A percentile compares a stretch with the other conserved stretches of the same genome.
Evolutionary conservation across 208 protist species (phyloP).

Genomic region (Phytomonas sp.): DNA sequence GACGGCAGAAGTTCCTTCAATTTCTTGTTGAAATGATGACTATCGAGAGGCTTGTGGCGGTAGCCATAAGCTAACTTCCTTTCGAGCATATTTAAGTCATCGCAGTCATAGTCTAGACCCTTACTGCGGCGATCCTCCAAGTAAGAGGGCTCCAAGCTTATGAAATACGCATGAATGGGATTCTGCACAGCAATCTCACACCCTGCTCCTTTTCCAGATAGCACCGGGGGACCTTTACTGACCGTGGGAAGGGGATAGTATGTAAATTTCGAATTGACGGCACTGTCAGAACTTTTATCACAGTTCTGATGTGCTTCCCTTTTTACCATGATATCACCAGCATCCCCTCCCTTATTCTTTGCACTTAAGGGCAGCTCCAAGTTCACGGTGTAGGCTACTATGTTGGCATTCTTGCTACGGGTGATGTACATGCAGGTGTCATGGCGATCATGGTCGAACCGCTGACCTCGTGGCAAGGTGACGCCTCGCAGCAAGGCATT

Average conservation of each 20-base stretch:
- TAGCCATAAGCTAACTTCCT: conserved; percentile 72
- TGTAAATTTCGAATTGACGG: not conserved
- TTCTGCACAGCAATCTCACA: conserved; percentile 27
- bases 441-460: conserved; percentile 59
- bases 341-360: too few species aligned
- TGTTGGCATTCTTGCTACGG: conserved; percentile 69
- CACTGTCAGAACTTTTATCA: too few species aligned
- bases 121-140: conserved; percentile 36
- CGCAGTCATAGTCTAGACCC: conserved; percentile 33
- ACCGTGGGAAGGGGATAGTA: conserved; percentile 1
- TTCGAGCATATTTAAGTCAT: conserved; percentile 64
- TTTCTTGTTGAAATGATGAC: not conserved
- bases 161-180: conserved; percentile 65
- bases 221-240: conserved; percentile 12
- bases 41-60: conserved; percentile 19
- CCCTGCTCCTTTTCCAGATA: conserved; percentile 22
- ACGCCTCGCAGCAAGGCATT: conserved; percentile 28
- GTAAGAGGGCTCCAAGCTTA: conserved; percentile 60
- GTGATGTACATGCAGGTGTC: conserved; percentile 80
- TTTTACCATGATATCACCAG: too few species aligned
- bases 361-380: conserved; percentile 8
- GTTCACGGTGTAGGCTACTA: conserved; percentile 70
- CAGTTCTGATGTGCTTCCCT: too few species aligned
- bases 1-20: not conserved
- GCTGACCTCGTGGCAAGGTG: conserved; percentile 34